Evolutionary conservation across 495 filamentous ascomycete genomes (phyloP), one percentile per base, ranked within the genome.

Genomic region (Hypoxylon rickii): DNA sequence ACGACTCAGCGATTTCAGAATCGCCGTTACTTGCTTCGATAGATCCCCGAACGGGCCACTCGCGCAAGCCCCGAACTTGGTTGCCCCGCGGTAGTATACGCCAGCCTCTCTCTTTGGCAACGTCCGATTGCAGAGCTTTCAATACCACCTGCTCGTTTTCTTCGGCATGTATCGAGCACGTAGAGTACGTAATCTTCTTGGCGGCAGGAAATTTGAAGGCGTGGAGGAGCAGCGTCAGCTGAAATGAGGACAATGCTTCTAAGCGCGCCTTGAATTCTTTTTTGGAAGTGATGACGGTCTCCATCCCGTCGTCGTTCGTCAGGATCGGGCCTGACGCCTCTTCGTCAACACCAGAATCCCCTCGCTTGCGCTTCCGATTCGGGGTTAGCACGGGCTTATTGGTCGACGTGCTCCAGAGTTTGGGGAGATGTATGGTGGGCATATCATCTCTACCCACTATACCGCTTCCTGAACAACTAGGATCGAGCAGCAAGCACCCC

Each of bases 401-500:
- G 15, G 47, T 53, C 12, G 60, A 54, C 11, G 60, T 55, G 34
- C 62, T 60, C 0, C 83, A 83, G 1, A 80, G 69, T 26, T 70
- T 74, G 1, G 76, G 81, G 22, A 79, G 68, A 44, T 83, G 76
- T 8, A 91, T 65, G 31, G 79, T 76, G 0, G 87, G 84, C 43
- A 83, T 76, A 46, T 92, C 89, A 32, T 96, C 88, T 8, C 94
- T 81, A 3, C 91, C 89, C 7, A 96, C 85, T 18, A 98, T 98
- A 0, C 94, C 94, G 65, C 89, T 96, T 0, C 94, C 94, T 0
- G 91, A 96, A 63, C 94, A 98, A 60, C 88, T 93, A 0, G 94
- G 94, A 69, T 98, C 95, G 0, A 98, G 81, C 3, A 98, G 73
- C 18, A 98, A 70, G 10, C 86, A 86, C 0, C 82, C 80, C 3